Base-by-base conservation (phyloP, 1,284 basidiomycete species). In the Melampsora americana region DNA sequence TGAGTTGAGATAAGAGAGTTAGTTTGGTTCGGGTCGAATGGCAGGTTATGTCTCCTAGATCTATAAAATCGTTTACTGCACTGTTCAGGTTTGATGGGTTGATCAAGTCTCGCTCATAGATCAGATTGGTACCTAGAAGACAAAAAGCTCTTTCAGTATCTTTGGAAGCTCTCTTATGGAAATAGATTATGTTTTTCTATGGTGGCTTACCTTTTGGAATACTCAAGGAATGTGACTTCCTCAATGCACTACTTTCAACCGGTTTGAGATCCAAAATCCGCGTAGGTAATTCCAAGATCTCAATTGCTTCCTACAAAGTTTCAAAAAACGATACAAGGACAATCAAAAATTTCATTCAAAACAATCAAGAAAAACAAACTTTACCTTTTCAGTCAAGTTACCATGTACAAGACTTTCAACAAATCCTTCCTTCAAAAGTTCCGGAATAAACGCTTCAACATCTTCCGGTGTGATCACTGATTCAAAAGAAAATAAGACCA, bases 21-120 rank as follows among this genome's bases (percentile, higher is more conserved):
- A 84, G 79, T 44, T 81, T 79, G 7, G 82, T 81, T 18, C 85
- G 82, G 16, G 86, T 83, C n/a, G 83, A 86, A 46, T 86, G 84
- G 79, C 90, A 86, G 2, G 83, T 84, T 53, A 87, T 46, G 53
- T 69, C 67, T 46, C 82, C 81, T 1, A 82, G 78, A 77, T 82
- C 80, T 42, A 81, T 77, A 77, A 80, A 83, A 77, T 82, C 81
- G 78, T 85, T 84, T 77, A 85, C 79, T 16, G 81, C 87, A 20
- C 90, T 92, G 85, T 99, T 99, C 68, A 90, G 85, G 83, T 99
- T 92, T 79, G 92, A 89, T 3, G 89, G 86, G 83, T 99, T 97
- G 18, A 89, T 88, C n/a, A 96, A 89, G 0, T 86, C 85, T 12
- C 87, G 82, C 18, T 87, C 85, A 87, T 89, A 92, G 68, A 90